A percentile compares a stretch with the other conserved stretches of the same genome.
Conservation (phyloP, 2,329 filamentous ascomycete species). For the Dendrostoma leiphaemia region DNA sequence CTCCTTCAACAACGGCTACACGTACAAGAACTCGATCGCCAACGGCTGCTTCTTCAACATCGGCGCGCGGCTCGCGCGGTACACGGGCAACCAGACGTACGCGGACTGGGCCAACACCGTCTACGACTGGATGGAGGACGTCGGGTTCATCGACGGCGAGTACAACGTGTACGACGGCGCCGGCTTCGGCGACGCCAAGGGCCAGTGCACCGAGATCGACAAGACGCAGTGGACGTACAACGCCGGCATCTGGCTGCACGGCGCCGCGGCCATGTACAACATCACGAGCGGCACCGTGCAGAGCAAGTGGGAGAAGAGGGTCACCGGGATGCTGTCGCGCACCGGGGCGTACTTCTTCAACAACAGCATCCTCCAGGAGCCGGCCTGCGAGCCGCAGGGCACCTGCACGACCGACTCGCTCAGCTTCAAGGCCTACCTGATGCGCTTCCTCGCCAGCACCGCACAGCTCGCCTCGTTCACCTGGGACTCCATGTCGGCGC, state of each 20-base stretch:
- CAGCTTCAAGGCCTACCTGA: constrained; percentile 57
- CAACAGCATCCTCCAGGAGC: constrained; percentile 57
- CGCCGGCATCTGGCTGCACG: constrained; percentile 45
- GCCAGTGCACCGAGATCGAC: constrained; percentile 43
- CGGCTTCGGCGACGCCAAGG: constrained; percentile 30
- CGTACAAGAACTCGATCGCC: constrained; percentile 46
- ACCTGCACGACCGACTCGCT: constrained; percentile 54
- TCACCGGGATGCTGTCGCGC: constrained; percentile 51
- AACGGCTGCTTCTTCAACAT: constrained; percentile 49
- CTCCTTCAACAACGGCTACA: constrained; percentile 74
- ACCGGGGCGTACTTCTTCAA: constrained; percentile 49
- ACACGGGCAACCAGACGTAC: constrained; percentile 64
- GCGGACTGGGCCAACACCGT: constrained; percentile 55
- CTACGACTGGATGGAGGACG: constrained; percentile 50
- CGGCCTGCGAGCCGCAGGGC: constrained; percentile 46
- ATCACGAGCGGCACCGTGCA: constrained; percentile 49
- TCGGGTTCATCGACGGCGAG: constrained; percentile 42
- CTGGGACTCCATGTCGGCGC: constrained; percentile 31
- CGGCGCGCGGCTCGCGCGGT: constrained; percentile 58
- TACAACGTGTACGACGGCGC: constrained; percentile 50
- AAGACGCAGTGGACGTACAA: constrained; percentile 52
- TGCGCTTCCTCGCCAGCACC: constrained; percentile 46
- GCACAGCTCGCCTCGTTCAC: constrained; percentile 37
- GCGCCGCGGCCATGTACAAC: constrained; percentile 38
- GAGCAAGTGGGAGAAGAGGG: constrained; percentile 53